phyloP scores from a whole-genome alignment of 371 early-diverging fungal species.

The Chytridium lagenaria region DNA sequence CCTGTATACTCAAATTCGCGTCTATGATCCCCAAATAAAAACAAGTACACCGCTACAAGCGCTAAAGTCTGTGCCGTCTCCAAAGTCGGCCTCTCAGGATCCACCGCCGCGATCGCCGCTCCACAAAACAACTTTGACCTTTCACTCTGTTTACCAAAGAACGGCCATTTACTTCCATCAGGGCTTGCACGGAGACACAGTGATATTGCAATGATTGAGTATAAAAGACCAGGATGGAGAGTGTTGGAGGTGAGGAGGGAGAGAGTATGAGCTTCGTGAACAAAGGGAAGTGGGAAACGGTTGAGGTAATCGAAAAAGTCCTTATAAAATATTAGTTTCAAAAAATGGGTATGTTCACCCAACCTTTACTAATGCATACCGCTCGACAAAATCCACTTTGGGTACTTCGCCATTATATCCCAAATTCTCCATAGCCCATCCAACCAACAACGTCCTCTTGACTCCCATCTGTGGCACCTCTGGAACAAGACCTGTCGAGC shows the following conservation, averaged over 20 bases:
- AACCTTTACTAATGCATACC: background rate
- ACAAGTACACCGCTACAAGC: constrained; percentile 6
- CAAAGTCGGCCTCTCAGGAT: background rate
- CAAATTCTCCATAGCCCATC: background rate
- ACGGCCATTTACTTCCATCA: constrained; percentile 14
- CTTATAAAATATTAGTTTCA: background rate
- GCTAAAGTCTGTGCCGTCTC: background rate
- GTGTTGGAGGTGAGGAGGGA: background rate
- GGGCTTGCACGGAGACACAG: background rate
- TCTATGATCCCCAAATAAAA: constrained; percentile 4
- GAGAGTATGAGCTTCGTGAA: background rate
- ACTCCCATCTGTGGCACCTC: too few relatives aligned
- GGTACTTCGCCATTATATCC: background rate
- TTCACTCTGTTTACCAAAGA: background rate
- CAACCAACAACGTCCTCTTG: background rate
- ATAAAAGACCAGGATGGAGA: background rate
- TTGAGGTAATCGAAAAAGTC: background rate
- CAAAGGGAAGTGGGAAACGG: background rate
- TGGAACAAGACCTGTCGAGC: too few relatives aligned
- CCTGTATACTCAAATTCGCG: background rate
- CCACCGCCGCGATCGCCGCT: background rate
- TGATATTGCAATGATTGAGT: background rate
- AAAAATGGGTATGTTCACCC: background rate
- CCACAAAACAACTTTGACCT: background rate
- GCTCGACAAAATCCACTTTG: background rate